Evolutionary conservation across 805 yeast genomes (phyloP), one percentile per base, ranked within the genome.

Genomic region (Pichia heedii): DNA sequence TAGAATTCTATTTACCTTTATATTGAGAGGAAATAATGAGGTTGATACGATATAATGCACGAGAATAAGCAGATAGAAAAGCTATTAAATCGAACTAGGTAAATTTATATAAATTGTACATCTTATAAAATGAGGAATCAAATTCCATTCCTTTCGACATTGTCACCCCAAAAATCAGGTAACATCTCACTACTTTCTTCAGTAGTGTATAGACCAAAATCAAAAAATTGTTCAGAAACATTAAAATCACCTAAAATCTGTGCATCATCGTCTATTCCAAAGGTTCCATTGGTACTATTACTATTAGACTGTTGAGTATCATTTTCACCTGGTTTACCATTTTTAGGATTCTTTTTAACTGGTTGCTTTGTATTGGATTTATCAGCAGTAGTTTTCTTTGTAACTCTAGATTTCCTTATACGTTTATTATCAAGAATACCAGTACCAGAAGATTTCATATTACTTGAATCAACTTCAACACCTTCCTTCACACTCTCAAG

Each of bases 141-240:
- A 20, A 39, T 29, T 37, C 43, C 26, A 37, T 33, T 20, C 35
- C 44, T 40, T 11, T 66, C 70, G 29, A 67, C 72, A 39, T 67
- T 57, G 45, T 67, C 74, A 19, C 65, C 65, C 73, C 74, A 69
- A 42, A 57, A 60, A 47, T 44, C 47, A 9, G 46, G 33, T 24
- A 49, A 39, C 24, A 40, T 46, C 10, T 43, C 49, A 55, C 58
- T 22, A 47, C 62, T 43, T 54, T 60, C 46, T 60, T 63, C 54
- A 55, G 58, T 36, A 61, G 71, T 44, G 65, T 56, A 41, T 46
- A 48, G 54, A 4, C 60, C 57, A 38, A 61, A 46, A 41, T 56
- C 65, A 38, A 45, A 43, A 27, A 60, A 63, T 36, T 50, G 65
- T 33, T 70, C 70, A 10, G 71, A 68, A 12, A 39, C 26, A 35